phyloP scores from a whole-genome alignment of 805 yeast species.

The Candida boleticola region DNA sequence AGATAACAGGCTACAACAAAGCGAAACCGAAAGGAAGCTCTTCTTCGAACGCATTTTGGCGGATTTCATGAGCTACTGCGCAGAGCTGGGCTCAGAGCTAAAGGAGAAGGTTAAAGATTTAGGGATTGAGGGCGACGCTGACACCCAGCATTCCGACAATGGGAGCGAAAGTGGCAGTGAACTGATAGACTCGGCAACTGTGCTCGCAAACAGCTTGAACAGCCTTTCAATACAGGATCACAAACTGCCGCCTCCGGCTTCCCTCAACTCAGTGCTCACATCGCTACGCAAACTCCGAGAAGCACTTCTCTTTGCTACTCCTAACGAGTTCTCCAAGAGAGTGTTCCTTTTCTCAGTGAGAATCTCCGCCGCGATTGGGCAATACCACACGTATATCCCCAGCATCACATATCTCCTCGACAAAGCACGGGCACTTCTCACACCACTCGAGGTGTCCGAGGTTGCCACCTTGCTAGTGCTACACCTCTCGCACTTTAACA shows the following conservation, averaged over 20 bases:
- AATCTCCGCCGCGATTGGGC: slow-evolving; percentile 44
- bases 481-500: slow-evolving; percentile 44
- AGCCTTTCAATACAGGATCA: neutral
- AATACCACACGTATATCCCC: slow-evolving; percentile 55
- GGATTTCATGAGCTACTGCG: slow-evolving; percentile 29
- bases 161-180: neutral
- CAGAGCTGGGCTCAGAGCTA: slow-evolving; percentile 10
- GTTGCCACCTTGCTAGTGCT: slow-evolving; percentile 41
- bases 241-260: neutral
- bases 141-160: neutral
- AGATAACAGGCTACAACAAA: slow-evolving; percentile 45
- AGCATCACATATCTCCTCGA: slow-evolving; percentile 43
- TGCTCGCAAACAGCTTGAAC: neutral
- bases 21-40: slow-evolving; percentile 38
- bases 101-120: slow-evolving; percentile 9
- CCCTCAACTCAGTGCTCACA: slow-evolving; percentile 25
- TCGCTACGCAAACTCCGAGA: slow-evolving; percentile 54
- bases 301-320: slow-evolving; percentile 41
- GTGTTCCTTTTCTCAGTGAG: slow-evolving; percentile 50
- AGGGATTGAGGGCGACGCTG: slow-evolving; percentile 8
- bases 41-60: slow-evolving; percentile 38
- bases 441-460: slow-evolving; percentile 34
- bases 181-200: neutral
- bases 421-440: slow-evolving; percentile 17
- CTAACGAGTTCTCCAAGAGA: slow-evolving; percentile 38